These are phyloP conservation scores for Linanthus parryae DNA, from an alignment of 148 eudicot species.

Conservation along the genomic window DNA sequence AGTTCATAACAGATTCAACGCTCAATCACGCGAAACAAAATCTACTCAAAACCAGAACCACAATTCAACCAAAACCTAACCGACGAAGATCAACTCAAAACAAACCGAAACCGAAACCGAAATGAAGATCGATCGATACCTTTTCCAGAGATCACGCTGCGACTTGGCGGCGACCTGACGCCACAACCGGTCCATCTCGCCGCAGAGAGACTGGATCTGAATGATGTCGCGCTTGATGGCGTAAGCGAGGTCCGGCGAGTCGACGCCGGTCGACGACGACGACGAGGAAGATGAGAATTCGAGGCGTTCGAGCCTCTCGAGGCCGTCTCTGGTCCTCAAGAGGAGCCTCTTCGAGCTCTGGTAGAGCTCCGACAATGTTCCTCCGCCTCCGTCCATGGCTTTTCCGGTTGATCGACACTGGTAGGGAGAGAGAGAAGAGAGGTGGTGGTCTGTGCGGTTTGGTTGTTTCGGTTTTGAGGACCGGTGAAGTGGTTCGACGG, in stretches of 20 bases:
- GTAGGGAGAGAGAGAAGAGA: neutral
- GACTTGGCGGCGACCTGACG: constrained; percentile 68
- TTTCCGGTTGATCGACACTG: no score
- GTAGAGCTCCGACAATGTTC: constrained; percentile 66
- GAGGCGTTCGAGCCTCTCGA: constrained; percentile 73
- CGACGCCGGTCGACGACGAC: constrained; percentile 30
- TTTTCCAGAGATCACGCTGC: constrained; percentile 93
- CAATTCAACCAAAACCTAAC: neutral
- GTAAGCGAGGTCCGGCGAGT: constrained; percentile 58
- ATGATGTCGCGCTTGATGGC: constrained; percentile 48
- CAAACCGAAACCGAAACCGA: no score
- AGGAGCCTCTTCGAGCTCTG: constrained; percentile 59
- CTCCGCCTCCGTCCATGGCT: constrained; percentile 38
- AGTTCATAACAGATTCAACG: no score
- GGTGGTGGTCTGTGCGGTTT: neutral
- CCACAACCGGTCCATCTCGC: constrained; percentile 83
- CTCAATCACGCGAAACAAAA: no score
- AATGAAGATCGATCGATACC: constrained; percentile 28
- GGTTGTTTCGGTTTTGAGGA: neutral
- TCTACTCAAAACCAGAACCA: no score
- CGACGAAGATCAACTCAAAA: neutral
- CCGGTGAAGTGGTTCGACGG: neutral
- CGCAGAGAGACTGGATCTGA: constrained; percentile 62
- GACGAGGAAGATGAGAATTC: constrained; percentile 45
- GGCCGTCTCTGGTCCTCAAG: constrained; percentile 48